Percentiles rank a stretch among this genome's conserved stretches.
Conservation (phyloP, 106 monocot genomes). For the Phalaenopsis aphrodite region DNA sequence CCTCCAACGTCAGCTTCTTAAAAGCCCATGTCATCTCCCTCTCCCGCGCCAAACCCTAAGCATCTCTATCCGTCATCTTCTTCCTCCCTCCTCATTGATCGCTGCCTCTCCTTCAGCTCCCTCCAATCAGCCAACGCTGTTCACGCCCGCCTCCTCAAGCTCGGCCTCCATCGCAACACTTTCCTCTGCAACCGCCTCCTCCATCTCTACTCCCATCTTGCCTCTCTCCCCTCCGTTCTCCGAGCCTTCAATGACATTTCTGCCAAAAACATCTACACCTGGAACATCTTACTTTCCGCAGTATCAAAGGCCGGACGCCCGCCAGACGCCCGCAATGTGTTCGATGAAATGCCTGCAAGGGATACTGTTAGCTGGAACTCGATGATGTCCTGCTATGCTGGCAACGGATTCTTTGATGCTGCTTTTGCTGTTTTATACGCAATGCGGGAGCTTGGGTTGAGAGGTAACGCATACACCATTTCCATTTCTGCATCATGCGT, state of each 20-base stretch:
- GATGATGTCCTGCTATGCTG: slow-evolving; percentile 34
- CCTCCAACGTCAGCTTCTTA: neutral
- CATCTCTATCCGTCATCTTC: slow-evolving; percentile 9
- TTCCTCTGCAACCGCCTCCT: slow-evolving; percentile 45
- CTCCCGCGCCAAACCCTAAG: neutral
- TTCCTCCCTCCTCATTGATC: slow-evolving; percentile 22
- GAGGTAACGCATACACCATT: slow-evolving; percentile 32
- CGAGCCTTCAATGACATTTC: slow-evolving; percentile 26
- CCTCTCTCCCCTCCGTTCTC: slow-evolving; percentile 6
- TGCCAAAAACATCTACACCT: slow-evolving; percentile 46
- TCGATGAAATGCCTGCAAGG: slow-evolving; percentile 45
- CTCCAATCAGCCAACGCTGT: slow-evolving; percentile 18
- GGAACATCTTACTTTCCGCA: slow-evolving; percentile 33
- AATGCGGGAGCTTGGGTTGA: slow-evolving; percentile 35
- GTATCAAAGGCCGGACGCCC: slow-evolving; percentile 15
- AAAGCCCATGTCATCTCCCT: neutral
- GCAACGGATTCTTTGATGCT: slow-evolving; percentile 5
- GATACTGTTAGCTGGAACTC: slow-evolving; percentile 62
- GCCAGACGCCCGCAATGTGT: slow-evolving; percentile 28
- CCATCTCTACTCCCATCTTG: slow-evolving; percentile 35
- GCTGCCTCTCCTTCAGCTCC: slow-evolving; percentile 17
- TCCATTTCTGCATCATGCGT: slow-evolving; percentile 46
- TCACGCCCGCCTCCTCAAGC: slow-evolving; percentile 37
- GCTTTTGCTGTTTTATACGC: slow-evolving; percentile 15
- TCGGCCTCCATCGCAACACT: slow-evolving; percentile 31